Percentiles rank a stretch among this genome's conserved stretches.
These are phyloP conservation scores for Ceratocystis cubensis DNA, from an alignment of 2,329 filamentous ascomycete genomes.

Conservation along the genomic window DNA sequence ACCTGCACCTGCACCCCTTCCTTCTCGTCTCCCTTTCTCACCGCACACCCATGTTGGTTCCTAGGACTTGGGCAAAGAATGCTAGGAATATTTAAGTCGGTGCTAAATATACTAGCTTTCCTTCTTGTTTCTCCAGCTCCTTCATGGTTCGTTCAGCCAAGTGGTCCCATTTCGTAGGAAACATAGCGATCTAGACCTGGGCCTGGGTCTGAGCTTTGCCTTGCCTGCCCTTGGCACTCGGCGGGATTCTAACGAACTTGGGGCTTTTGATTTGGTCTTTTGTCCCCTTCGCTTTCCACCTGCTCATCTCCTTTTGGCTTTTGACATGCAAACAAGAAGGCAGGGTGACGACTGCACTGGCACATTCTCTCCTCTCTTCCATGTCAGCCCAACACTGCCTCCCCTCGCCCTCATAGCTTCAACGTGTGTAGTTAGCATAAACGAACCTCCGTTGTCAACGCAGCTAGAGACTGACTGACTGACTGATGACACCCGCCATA, in stretches of 20 bases:
- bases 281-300: background rate
- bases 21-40: background rate
- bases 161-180: background rate
- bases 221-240: background rate
- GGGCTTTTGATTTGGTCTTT: background rate
- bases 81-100: background rate
- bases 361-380: background rate
- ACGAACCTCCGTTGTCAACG: background rate
- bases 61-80: background rate
- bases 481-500: background rate
- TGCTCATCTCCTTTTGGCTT: background rate
- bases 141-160: constrained; percentile 7
- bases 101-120: background rate
- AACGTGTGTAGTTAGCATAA: background rate
- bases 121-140: constrained; percentile 3
- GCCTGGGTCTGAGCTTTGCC: constrained; percentile 2
- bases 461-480: background rate
- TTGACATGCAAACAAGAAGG: background rate
- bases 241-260: background rate
- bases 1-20: background rate
- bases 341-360: background rate
- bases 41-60: background rate
- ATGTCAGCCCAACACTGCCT: background rate
- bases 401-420: background rate
- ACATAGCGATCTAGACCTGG: background rate